Evolutionary conservation across 2,329 filamentous ascomycete species (phyloP).

Genomic region (Penicillium janthinellum): DNA sequence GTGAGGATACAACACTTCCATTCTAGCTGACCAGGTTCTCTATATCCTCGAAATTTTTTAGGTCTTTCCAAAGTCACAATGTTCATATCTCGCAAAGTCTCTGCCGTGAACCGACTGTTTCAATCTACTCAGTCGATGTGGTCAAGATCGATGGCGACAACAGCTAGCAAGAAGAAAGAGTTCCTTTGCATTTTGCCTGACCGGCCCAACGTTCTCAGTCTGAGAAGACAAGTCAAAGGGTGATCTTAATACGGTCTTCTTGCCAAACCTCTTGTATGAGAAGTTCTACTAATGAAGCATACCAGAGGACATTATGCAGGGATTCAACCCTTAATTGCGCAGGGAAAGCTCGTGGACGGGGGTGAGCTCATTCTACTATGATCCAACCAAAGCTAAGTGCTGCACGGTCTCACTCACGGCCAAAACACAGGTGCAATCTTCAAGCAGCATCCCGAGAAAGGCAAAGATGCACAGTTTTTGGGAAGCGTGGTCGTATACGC

Average conservation of each 20-base stretch:
- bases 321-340: constrained; percentile 14
- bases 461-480: constrained; percentile 13
- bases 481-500: constrained; percentile 26
- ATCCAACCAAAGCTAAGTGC: background rate
- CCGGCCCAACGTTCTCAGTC: constrained; percentile 11
- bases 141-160: background rate
- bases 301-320: constrained; percentile 12
- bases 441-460: constrained; percentile 13
- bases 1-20: too few relatives aligned
- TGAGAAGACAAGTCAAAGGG: constrained; percentile 15
- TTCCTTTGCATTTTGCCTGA: constrained; percentile 20
- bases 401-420: background rate
- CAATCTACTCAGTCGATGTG: background rate
- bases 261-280: background rate
- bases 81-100: background rate
- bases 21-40: too few relatives aligned
- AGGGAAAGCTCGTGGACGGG: constrained; percentile 18
- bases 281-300: constrained; percentile 1
- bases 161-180: constrained; percentile 9
- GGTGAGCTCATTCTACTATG: constrained; percentile 4
- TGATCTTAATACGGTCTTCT: background rate
- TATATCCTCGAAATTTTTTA: too few relatives aligned
- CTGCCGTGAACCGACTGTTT: background rate
- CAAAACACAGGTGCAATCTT: constrained; percentile 18
- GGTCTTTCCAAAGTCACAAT: background rate